phyloP scores from a whole-genome alignment of 495 filamentous ascomycete genomes.

The Achaetomiella virescens region DNA sequence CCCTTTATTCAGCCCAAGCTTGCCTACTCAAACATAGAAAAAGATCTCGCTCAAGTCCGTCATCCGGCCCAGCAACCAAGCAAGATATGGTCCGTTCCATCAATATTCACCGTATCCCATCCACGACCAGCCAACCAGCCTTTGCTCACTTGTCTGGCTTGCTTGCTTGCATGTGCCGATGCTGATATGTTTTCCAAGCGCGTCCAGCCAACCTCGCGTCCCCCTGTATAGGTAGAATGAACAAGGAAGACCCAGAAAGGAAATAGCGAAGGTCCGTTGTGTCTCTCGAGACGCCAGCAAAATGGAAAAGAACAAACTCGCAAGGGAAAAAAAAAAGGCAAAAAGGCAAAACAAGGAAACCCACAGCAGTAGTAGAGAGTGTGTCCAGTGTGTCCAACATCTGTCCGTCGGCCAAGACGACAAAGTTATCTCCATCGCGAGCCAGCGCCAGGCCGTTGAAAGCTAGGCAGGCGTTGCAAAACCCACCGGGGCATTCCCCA shows the following conservation, averaged over 20 bases:
- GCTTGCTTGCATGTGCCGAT: not conserved
- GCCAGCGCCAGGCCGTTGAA: too few species aligned
- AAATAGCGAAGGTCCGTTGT: constrained; percentile 1
- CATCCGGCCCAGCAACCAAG: not conserved
- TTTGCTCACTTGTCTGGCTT: too few species aligned
- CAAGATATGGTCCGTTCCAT: not conserved
- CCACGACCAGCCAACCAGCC: too few species aligned
- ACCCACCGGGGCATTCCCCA: too few species aligned
- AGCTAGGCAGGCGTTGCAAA: too few species aligned
- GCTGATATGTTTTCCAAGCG: not conserved
- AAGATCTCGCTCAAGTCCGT: not conserved
- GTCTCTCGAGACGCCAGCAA: not conserved
- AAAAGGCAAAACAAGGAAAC: not conserved
- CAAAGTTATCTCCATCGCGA: not conserved
- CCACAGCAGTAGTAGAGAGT: not conserved
- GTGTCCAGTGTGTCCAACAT: not conserved
- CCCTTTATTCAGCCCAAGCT: not conserved
- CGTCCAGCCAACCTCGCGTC: not conserved
- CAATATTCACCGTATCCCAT: not conserved
- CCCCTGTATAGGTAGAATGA: not conserved
- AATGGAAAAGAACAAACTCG: too few species aligned
- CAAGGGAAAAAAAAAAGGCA: not conserved
- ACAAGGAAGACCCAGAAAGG: not conserved
- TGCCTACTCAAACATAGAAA: constrained; percentile 3
- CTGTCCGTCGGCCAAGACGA: not conserved